Evolutionary conservation across 768 basidiomycete genomes (phyloP).

Genomic region (Mycena alexandri): DNA sequence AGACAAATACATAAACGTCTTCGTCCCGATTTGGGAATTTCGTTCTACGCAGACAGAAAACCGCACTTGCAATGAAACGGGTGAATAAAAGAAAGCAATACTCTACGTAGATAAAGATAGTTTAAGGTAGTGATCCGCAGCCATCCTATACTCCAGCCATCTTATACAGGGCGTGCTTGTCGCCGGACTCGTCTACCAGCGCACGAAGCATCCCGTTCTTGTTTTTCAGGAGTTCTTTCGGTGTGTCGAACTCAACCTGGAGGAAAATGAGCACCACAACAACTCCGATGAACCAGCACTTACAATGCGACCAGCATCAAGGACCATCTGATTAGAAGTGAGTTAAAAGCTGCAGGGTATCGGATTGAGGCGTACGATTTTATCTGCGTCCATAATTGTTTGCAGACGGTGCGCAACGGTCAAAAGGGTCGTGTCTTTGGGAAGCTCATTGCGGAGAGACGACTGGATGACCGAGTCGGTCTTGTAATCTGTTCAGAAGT

Average conservation of each 20-base stretch:
- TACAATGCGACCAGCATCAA: slow-evolving; percentile 59
- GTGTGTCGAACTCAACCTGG: slow-evolving; percentile 68
- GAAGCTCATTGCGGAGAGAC: slow-evolving; percentile 53
- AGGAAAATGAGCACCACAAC: not conserved
- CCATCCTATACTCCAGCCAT: slow-evolving; percentile 51
- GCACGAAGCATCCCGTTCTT: slow-evolving; percentile 63
- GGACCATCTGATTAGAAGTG: slow-evolving; percentile 48
- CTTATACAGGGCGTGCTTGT: slow-evolving; percentile 60
- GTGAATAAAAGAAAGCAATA: slow-evolving; percentile 17
- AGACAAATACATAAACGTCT: too few species aligned
- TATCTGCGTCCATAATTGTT: slow-evolving; percentile 51
- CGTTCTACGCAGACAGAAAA: too few species aligned
- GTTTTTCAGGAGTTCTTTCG: slow-evolving; percentile 63
- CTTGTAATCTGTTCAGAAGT: slow-evolving; percentile 39
- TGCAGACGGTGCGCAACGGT: slow-evolving; percentile 48
- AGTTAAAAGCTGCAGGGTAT: slow-evolving; percentile 31
- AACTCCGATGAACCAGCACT: not conserved
- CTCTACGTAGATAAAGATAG: slow-evolving; percentile 29
- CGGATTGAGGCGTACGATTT: slow-evolving; percentile 45
- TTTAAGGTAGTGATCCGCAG: slow-evolving; percentile 2
- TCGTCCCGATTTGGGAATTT: too few species aligned
- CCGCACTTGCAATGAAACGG: too few species aligned
- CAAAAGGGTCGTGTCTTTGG: slow-evolving; percentile 49
- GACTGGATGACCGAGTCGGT: slow-evolving; percentile 61
- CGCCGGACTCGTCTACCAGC: slow-evolving; percentile 71